Conservation (phyloP, 2,329 filamentous ascomycete species). For the Monosporascus cannonballus region DNA sequence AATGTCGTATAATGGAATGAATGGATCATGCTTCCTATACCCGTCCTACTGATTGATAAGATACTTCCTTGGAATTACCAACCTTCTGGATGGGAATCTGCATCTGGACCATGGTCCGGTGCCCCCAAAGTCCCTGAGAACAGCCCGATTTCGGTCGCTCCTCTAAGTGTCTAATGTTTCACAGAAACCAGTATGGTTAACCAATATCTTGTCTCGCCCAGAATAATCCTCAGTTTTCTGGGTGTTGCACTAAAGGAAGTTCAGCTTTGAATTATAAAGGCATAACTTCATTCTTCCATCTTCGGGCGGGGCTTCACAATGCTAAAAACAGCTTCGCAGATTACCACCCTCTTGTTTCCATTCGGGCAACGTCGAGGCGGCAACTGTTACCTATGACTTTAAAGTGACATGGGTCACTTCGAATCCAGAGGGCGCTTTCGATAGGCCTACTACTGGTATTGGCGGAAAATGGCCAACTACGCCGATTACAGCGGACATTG, state of each 20-base stretch:
- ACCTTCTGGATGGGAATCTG: background rate
- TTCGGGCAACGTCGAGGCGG: slow-evolving; percentile 29
- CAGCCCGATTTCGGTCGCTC: too few species aligned
- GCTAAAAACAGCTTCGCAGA: too few species aligned
- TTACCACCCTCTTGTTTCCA: background rate
- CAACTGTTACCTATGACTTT: slow-evolving; percentile 56
- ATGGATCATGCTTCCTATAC: slow-evolving; percentile 2
- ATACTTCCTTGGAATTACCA: slow-evolving; percentile 10
- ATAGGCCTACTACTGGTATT: slow-evolving; percentile 67
- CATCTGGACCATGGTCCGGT: too few species aligned
- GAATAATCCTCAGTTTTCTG: too few species aligned
- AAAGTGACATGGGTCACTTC: slow-evolving; percentile 65
- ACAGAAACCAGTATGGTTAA: too few species aligned
- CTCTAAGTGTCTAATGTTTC: too few species aligned
- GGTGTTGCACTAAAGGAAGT: too few species aligned
- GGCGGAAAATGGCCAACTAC: slow-evolving; percentile 74
- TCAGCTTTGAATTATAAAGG: too few species aligned
- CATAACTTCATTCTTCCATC: too few species aligned
- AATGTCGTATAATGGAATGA: slow-evolving; percentile 1
- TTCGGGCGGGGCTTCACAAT: too few species aligned
- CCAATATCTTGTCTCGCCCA: too few species aligned
- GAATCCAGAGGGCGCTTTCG: slow-evolving; percentile 62
- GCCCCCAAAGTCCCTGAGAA: too few species aligned
- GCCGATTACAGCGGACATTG: slow-evolving; percentile 53
- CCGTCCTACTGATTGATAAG: slow-evolving; percentile 16